Evolutionary conservation across 2,329 filamentous ascomycete genomes (phyloP).

Genomic region (Parastagonospora nodorum): DNA sequence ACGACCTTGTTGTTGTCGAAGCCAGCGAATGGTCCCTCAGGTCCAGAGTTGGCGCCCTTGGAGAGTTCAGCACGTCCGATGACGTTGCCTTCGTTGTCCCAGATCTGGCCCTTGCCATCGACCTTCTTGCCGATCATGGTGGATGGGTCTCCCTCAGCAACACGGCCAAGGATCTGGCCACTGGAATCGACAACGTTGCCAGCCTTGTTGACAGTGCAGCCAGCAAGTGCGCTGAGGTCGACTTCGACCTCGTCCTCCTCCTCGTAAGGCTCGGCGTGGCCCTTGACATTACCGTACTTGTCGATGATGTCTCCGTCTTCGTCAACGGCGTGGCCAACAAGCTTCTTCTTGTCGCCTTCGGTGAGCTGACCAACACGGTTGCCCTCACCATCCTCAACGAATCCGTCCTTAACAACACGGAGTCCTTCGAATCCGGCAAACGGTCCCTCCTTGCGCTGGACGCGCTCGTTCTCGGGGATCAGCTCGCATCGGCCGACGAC

Average conservation of each 20-base stretch:
- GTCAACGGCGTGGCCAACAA: conserved; percentile 76
- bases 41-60: conserved; percentile 54
- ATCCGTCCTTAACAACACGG: conserved; percentile 71
- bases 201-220: conserved; percentile 67
- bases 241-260: conserved; percentile 55
- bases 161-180: conserved; percentile 63
- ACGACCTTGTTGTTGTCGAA: conserved; percentile 62
- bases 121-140: conserved; percentile 66
- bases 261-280: conserved; percentile 62
- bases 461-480: conserved; percentile 62
- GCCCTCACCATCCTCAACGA: conserved; percentile 77
- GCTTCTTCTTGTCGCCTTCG: conserved; percentile 71
- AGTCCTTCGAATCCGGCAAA: conserved; percentile 70
- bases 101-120: conserved; percentile 66
- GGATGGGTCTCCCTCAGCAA: conserved; percentile 61
- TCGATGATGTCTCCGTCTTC: conserved; percentile 83
- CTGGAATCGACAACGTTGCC: conserved; percentile 66
- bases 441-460: conserved; percentile 65
- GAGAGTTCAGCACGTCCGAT: conserved; percentile 64
- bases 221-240: conserved; percentile 64
- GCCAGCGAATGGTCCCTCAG: conserved; percentile 64
- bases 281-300: conserved; percentile 69
- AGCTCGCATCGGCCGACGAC: conserved; percentile 62
- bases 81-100: conserved; percentile 66
- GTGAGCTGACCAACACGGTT: conserved; percentile 74